phyloP scores from a whole-genome alignment of 208 protist genomes.

The Trypanosoma grayi region DNA sequence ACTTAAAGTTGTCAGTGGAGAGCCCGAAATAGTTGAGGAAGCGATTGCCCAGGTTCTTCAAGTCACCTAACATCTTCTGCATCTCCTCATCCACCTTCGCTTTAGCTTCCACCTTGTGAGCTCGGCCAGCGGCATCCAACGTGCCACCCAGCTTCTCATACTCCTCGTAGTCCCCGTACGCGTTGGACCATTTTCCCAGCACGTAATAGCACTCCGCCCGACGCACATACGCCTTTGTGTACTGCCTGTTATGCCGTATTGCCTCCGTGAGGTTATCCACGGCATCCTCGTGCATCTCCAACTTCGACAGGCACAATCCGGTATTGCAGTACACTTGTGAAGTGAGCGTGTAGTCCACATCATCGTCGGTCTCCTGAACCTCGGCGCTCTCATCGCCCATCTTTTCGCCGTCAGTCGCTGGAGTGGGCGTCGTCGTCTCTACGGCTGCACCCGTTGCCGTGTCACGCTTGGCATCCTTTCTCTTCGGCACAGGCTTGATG shows the following conservation, averaged over 20 bases:
- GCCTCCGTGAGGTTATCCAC: constrained; percentile 77
- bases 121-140: constrained; percentile 38
- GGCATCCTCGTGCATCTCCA: constrained; percentile 71
- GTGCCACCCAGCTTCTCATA: constrained; percentile 71
- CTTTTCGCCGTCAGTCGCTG: background rate
- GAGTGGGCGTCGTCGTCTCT: background rate
- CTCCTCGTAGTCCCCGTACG: constrained; percentile 87
- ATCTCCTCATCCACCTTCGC: constrained; percentile 90
- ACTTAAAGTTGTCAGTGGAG: constrained; percentile 97
- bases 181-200: constrained; percentile 79
- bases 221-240: constrained; percentile 83
- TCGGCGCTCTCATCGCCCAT: constrained; percentile 2
- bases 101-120: constrained; percentile 67
- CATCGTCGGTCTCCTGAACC: constrained; percentile 31
- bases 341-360: constrained; percentile 75
- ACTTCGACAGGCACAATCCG: constrained; percentile 71
- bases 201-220: constrained; percentile 89
- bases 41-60: constrained; percentile 97
- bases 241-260: constrained; percentile 73
- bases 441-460: background rate
- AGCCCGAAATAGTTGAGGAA: constrained; percentile 96
- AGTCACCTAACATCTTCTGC: constrained; percentile 93
- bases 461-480: constrained; percentile 3
- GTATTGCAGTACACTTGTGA: constrained; percentile 87
- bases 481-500: constrained; percentile 45